These are phyloP conservation scores for Lanmaoa rubissima DNA, from an alignment of 768 basidiomycete species.

Conservation along the genomic window DNA sequence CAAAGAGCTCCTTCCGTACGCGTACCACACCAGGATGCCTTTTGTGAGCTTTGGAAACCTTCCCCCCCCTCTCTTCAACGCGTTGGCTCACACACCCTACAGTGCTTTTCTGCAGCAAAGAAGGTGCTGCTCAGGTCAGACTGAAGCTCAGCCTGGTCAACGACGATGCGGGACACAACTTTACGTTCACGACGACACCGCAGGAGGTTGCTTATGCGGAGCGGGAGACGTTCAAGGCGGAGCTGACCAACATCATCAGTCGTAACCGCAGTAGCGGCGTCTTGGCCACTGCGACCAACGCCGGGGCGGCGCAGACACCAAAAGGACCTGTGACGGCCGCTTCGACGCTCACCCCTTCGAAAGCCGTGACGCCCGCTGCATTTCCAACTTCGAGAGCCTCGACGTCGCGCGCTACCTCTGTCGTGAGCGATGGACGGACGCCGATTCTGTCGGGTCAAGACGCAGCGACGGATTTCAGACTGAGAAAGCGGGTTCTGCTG, in stretches of 20 bases:
- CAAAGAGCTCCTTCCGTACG: conserved; percentile 62
- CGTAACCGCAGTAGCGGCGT: conserved; percentile 53
- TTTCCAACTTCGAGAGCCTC: conserved; percentile 41
- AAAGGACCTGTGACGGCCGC: conserved; percentile 26
- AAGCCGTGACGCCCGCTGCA: conserved; percentile 34
- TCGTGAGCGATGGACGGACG: conserved; percentile 51
- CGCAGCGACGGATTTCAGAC: conserved; percentile 62
- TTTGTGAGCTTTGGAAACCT: conserved; percentile 49
- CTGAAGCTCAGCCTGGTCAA: conserved; percentile 69
- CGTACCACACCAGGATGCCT: conserved; percentile 56
- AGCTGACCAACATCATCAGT: conserved; percentile 73
- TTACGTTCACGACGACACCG: conserved; percentile 68
- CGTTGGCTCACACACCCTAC: conserved; percentile 3
- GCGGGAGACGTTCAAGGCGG: conserved; percentile 79
- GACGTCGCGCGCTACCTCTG: conserved; percentile 61
- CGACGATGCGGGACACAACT: conserved; percentile 77
- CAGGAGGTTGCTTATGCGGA: conserved; percentile 62
- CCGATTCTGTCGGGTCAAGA: conserved; percentile 59
- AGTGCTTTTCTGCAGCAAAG: conserved; percentile 87
- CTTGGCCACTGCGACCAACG: conserved; percentile 9
- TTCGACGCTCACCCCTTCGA: conserved; percentile 16
- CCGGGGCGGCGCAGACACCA: conserved; percentile 14
- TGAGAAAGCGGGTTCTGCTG: conserved; percentile 77
- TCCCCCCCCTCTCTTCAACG: neutral
- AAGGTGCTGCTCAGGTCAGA: conserved; percentile 74